phyloP scores from a whole-genome alignment of 768 basidiomycete species.

The Lentinula sp. region DNA sequence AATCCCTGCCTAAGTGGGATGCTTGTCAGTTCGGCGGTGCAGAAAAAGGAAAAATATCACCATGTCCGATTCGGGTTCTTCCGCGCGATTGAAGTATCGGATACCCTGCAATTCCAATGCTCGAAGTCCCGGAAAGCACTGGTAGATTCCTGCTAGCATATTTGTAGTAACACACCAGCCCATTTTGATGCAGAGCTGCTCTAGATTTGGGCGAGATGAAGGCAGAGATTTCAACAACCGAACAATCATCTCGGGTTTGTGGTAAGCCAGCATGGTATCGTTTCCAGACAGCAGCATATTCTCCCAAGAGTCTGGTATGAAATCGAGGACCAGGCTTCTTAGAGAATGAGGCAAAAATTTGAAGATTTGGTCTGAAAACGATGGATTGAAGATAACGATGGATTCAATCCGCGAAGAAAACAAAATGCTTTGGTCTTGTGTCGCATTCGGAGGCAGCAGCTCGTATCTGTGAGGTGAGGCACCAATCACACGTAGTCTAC shows the following conservation, averaged over 20 bases:
- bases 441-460: slow-evolving; percentile 1
- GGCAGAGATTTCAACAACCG: not conserved
- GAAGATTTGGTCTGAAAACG: slow-evolving; percentile 1
- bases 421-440: not conserved
- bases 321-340: not conserved
- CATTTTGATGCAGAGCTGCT: slow-evolving; percentile 4
- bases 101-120: slow-evolving; percentile 3
- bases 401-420: slow-evolving; percentile 3
- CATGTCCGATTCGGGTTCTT: slow-evolving; percentile 5
- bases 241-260: not conserved
- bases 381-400: slow-evolving; percentile 1
- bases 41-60: not conserved
- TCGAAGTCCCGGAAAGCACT: not conserved
- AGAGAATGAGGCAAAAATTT: not conserved
- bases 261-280: slow-evolving; percentile 3
- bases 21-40: not conserved
- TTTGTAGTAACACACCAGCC: slow-evolving; percentile 4
- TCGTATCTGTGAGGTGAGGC: slow-evolving; percentile 2
- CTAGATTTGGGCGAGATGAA: not conserved
- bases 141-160: not conserved
- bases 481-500: not conserved
- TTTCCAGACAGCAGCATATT: slow-evolving; percentile 5
- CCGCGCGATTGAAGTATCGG: slow-evolving; percentile 6
- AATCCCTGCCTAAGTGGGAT: not conserved
- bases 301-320: slow-evolving; percentile 5